Evolutionary conservation across 306 rosid species (phyloP).

Genomic region (Erythrophleum fordii): DNA sequence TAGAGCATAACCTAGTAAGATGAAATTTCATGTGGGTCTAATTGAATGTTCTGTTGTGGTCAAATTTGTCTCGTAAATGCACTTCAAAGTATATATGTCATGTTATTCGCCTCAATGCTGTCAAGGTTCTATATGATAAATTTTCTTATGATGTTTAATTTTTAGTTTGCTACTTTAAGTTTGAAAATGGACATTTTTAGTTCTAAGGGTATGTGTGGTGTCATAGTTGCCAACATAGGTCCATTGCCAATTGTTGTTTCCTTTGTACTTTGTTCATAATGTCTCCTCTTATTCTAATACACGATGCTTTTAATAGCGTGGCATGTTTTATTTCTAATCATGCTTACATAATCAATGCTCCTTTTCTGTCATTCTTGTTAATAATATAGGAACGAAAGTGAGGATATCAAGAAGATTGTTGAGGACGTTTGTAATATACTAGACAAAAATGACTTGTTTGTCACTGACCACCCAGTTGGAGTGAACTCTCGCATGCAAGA

Average conservation of each 20-base stretch:
- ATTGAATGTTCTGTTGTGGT: too few relatives aligned
- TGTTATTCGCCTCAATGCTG: too few relatives aligned
- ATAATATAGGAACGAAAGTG: background rate
- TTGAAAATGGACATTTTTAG: too few relatives aligned
- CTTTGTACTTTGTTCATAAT: background rate
- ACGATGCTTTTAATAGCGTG: background rate
- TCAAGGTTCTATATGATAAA: too few relatives aligned
- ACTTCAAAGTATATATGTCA: too few relatives aligned
- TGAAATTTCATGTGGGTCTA: too few relatives aligned
- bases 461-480: background rate
- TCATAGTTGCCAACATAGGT: too few relatives aligned
- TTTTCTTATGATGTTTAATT: too few relatives aligned
- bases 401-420: background rate
- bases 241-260: background rate
- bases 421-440: background rate
- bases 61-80: too few relatives aligned
- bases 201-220: too few relatives aligned
- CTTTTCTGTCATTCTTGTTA: background rate
- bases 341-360: background rate
- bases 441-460: background rate
- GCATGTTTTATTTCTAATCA: background rate
- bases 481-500: background rate
- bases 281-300: background rate
- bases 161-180: too few relatives aligned
- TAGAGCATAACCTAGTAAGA: too few relatives aligned